Percentiles rank a stretch among this genome's conserved stretches.
Evolutionary conservation across 1,139 yeast genomes (phyloP).

Genomic region (Kurtzmaniella quercitrusa): DNA sequence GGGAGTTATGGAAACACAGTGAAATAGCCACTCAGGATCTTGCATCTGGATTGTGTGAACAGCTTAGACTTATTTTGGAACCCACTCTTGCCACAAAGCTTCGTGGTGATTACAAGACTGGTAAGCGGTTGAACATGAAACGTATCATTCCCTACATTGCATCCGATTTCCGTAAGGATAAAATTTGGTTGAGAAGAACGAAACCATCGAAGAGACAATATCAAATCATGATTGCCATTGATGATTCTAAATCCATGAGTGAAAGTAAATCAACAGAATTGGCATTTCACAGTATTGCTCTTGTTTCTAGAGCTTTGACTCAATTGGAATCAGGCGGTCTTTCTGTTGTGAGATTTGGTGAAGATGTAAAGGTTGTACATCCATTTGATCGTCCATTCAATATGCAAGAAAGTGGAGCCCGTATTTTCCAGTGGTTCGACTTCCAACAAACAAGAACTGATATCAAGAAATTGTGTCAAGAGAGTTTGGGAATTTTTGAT

Average conservation of each 20-base stretch:
- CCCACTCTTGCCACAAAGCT: slow-evolving; percentile 94
- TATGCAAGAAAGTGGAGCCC: slow-evolving; percentile 76
- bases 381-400: slow-evolving; percentile 81
- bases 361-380: slow-evolving; percentile 77
- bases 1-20: slow-evolving; percentile 76
- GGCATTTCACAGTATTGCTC: slow-evolving; percentile 91
- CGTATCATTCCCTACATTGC: slow-evolving; percentile 97
- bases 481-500: slow-evolving; percentile 72
- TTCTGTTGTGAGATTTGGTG: slow-evolving; percentile 90
- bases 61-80: slow-evolving; percentile 84
- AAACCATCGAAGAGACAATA: slow-evolving; percentile 97
- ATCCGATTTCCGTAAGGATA: slow-evolving; percentile 94
- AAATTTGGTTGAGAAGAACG: slow-evolving; percentile 96
- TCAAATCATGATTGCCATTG: slow-evolving; percentile 96
- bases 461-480: slow-evolving; percentile 65
- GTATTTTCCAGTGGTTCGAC: slow-evolving; percentile 82
- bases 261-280: slow-evolving; percentile 86
- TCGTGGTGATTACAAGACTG: slow-evolving; percentile 94
- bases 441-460: slow-evolving; percentile 89
- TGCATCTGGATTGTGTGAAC: slow-evolving; percentile 87
- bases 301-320: slow-evolving; percentile 90
- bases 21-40: slow-evolving; percentile 83
- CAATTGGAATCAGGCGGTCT: slow-evolving; percentile 94
- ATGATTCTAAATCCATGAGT: slow-evolving; percentile 96
- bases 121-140: slow-evolving; percentile 95